Evolutionary conservation across 1,284 basidiomycete genomes (phyloP).

Genomic region (Heliocybe sulcata): DNA sequence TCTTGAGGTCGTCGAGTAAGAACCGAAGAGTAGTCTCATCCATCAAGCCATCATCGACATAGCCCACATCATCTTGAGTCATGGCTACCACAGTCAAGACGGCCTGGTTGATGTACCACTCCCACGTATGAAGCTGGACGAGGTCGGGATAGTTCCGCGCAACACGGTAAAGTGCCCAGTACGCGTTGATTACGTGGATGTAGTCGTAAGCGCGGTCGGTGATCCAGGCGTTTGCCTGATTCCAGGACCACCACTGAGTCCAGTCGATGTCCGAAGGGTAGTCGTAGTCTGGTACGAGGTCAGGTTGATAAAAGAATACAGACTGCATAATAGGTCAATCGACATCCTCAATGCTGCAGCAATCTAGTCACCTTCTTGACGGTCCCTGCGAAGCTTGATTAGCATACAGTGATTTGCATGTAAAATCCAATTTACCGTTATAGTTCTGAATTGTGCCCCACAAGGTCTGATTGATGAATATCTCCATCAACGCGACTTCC

Average conservation of each 20-base stretch:
- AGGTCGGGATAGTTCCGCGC: conserved; percentile 49
- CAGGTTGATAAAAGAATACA: conserved; percentile 47
- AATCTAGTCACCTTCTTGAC: conserved; percentile 40
- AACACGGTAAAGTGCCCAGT: conserved; percentile 53
- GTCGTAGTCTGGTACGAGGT: conserved; percentile 34
- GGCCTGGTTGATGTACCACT: conserved; percentile 52
- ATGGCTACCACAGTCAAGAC: conserved; percentile 41
- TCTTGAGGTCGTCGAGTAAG: conserved; percentile 42
- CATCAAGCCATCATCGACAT: conserved; percentile 44
- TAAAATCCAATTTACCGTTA: conserved; percentile 27
- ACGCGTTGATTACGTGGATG: conserved; percentile 48
- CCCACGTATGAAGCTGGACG: conserved; percentile 38
- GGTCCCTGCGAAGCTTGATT: conserved; percentile 22
- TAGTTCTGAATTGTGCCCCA: conserved; percentile 47
- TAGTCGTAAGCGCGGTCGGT: conserved; percentile 54
- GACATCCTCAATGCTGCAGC: not conserved
- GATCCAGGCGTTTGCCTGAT: conserved; percentile 38
- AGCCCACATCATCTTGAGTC: conserved; percentile 40
- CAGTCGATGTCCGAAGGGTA: conserved; percentile 45
- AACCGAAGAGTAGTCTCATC: conserved; percentile 47
- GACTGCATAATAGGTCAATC: conserved; percentile 23
- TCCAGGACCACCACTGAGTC: conserved; percentile 56
- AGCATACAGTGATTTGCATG: not conserved
- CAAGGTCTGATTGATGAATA: conserved; percentile 38
- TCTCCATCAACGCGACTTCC: conserved; percentile 47